A percentile compares a stretch with the other conserved stretches of the same genome.
phyloP scores from a whole-genome alignment of 305 asterid species.

The Rubia occidens region DNA sequence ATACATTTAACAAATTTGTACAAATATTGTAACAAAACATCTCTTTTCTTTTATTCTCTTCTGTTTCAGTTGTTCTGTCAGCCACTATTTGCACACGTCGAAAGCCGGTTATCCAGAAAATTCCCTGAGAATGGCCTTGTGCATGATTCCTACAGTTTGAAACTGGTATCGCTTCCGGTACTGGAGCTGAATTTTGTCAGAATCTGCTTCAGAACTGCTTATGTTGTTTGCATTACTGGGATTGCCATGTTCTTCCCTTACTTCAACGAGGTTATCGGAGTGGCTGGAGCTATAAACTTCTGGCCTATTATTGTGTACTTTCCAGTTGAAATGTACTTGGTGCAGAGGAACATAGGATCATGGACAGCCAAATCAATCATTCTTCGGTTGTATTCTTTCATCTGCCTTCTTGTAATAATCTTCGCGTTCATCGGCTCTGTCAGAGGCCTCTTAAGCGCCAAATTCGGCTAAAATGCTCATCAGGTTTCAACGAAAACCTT shows the following conservation, averaged over 20 bases:
- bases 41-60: neutral
- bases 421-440: constrained; percentile 68
- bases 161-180: constrained; percentile 25
- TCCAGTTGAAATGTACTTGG: constrained; percentile 71
- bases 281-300: constrained; percentile 58
- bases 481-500: neutral
- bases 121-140: constrained; percentile 37
- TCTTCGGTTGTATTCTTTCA: constrained; percentile 35
- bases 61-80: constrained; percentile 46
- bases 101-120: constrained; percentile 35
- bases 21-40: neutral
- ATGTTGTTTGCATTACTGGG: constrained; percentile 47
- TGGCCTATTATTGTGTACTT: constrained; percentile 72
- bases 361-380: constrained; percentile 34
- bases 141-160: constrained; percentile 24
- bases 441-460: constrained; percentile 48
- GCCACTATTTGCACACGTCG: constrained; percentile 46
- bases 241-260: constrained; percentile 51
- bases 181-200: constrained; percentile 37
- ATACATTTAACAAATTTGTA: neutral
- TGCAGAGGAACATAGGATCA: constrained; percentile 35
- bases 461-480: constrained; percentile 18
- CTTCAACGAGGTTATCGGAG: constrained; percentile 61
- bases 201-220: constrained; percentile 42
- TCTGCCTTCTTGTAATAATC: constrained; percentile 33